Evolutionary conservation across 441 rosid species (phyloP).

Genomic region (Biscutella auriculata): DNA sequence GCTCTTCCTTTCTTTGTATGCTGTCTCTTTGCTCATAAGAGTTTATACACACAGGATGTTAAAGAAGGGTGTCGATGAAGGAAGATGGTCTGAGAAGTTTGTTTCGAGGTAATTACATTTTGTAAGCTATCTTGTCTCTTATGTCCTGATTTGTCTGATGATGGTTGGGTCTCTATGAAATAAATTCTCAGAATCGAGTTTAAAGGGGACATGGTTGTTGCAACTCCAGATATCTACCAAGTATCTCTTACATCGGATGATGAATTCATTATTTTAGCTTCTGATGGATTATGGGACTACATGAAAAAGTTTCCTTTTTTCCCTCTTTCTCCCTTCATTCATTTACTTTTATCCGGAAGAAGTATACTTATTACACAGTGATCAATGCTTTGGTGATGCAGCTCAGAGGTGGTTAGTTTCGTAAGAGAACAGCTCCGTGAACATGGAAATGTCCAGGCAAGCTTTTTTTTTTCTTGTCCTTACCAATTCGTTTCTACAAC

Average conservation of each 20-base stretch:
- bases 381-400: conserved; percentile 25
- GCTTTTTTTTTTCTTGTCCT: background rate
- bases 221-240: conserved; percentile 70
- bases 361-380: background rate
- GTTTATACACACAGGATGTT: conserved; percentile 50
- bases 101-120: conserved; percentile 46
- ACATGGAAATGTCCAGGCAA: conserved; percentile 93
- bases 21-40: conserved; percentile 4
- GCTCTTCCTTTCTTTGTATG: background rate
- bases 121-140: background rate
- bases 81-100: conserved; percentile 83
- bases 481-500: background rate
- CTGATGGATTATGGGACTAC: conserved; percentile 97
- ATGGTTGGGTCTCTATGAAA: too few species aligned
- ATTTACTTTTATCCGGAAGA: background rate
- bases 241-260: conserved; percentile 63
- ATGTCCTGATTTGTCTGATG: background rate
- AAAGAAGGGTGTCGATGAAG: conserved; percentile 71
- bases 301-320: conserved; percentile 48
- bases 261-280: conserved; percentile 71
- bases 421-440: conserved; percentile 68
- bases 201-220: conserved; percentile 63
- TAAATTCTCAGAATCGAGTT: conserved; percentile 40
- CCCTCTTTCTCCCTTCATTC: background rate
- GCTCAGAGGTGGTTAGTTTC: conserved; percentile 60